Percentiles rank a stretch among this genome's conserved stretches.
These are phyloP conservation scores for Annona squamosa DNA, from an alignment of 164 flowering plant species.

Conservation along the genomic window DNA sequence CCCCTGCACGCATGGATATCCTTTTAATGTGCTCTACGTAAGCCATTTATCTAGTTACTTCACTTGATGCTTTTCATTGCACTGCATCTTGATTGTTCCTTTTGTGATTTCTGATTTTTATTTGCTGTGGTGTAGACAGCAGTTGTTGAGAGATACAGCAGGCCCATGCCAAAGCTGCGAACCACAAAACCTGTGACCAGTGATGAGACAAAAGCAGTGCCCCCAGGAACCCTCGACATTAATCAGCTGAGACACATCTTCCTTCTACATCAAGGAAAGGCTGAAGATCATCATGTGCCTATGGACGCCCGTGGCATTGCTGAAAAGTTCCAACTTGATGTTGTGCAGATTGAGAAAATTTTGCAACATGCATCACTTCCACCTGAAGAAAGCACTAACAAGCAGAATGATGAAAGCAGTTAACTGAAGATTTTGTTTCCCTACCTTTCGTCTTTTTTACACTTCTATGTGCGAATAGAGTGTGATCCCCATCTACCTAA, in stretches of 20 bases:
- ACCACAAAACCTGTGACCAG: slow-evolving; percentile 49
- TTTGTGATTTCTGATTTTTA: background rate
- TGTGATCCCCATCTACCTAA: background rate
- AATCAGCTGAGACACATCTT: slow-evolving; percentile 66
- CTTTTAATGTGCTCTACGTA: too few relatives aligned
- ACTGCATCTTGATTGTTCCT: background rate
- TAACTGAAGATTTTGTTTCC: background rate
- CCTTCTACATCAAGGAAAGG: slow-evolving; percentile 64
- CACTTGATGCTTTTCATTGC: background rate
- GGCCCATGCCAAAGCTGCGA: slow-evolving; percentile 84
- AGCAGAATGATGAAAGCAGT: slow-evolving; percentile 18
- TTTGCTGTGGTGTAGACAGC: slow-evolving; percentile 39
- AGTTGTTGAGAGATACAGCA: slow-evolving; percentile 49
- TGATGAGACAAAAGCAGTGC: slow-evolving; percentile 48
- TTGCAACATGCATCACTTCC: slow-evolving; percentile 54
- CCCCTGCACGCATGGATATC: too few relatives aligned
- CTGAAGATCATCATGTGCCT: slow-evolving; percentile 64
- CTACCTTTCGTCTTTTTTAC: background rate
- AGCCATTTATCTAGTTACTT: too few relatives aligned
- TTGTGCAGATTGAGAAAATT: slow-evolving; percentile 41
- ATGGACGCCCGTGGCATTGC: slow-evolving; percentile 65
- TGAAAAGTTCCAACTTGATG: slow-evolving; percentile 49
- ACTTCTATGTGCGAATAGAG: background rate
- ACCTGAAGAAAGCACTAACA: slow-evolving; percentile 39
- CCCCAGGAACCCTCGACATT: slow-evolving; percentile 68